Conservation (phyloP, 2,329 filamentous ascomycete genomes). For the Colletotrichum limetticola region DNA sequence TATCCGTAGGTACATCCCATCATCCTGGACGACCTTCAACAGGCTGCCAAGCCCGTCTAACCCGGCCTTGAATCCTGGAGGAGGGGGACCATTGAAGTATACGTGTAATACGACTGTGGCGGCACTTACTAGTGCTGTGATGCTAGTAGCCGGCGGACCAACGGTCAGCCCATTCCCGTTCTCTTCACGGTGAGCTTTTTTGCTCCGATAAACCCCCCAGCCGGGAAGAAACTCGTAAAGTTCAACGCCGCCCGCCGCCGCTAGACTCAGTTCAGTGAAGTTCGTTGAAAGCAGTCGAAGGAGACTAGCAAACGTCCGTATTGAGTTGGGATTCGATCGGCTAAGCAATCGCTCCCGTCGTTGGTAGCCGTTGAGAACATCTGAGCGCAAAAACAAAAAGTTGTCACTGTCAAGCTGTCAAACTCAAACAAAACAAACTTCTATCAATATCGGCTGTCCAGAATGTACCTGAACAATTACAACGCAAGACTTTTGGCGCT, state of each 20-base stretch:
- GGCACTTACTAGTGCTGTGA: background rate
- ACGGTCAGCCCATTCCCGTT: constrained; percentile 10
- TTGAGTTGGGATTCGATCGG: background rate
- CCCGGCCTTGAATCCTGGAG: background rate
- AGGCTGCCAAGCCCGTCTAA: background rate
- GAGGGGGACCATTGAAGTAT: background rate
- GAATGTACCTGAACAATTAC: background rate
- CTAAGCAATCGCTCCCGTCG: background rate
- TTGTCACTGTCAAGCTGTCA: background rate
- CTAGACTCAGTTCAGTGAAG: background rate
- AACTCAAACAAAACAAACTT: background rate
- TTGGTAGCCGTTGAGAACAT: background rate
- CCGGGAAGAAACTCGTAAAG: background rate
- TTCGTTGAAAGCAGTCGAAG: background rate
- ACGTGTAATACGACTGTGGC: constrained; percentile 14
- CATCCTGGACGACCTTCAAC: background rate
- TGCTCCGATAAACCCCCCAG: background rate
- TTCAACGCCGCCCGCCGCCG: background rate
- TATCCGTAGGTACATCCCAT: background rate
- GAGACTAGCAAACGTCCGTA: background rate
- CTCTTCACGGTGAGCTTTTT: background rate
- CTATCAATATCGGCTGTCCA: background rate
- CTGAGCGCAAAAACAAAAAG: background rate
- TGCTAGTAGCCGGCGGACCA: background rate
- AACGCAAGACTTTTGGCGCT: background rate